Percentiles rank a stretch among this genome's conserved stretches.
Conservation (phyloP, 306 rosid genomes). For the Senna siamea region DNA sequence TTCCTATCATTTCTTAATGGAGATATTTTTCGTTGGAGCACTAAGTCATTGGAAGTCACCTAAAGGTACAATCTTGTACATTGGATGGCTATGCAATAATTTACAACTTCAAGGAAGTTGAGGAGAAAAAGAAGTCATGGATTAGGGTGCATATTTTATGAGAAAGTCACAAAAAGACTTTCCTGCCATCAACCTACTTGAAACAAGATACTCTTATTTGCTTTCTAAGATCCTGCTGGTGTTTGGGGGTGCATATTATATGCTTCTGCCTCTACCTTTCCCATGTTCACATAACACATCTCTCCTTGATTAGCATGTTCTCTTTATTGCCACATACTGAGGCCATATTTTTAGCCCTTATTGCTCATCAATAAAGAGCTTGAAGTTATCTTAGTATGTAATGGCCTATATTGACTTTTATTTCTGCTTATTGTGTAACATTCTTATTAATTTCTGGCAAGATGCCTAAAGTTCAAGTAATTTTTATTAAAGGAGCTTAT, state of each 20-base stretch:
- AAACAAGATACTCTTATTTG: neutral
- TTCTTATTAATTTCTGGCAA: no score
- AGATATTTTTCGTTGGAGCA: neutral
- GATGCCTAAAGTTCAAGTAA: no score
- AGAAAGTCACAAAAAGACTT: no score
- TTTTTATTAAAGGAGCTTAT: neutral
- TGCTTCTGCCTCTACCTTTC: neutral
- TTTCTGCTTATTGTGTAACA: no score
- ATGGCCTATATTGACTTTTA: neutral
- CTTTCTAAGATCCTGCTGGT: neutral
- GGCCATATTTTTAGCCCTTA: neutral
- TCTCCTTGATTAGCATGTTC: slow-evolving; percentile 3
- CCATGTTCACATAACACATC: neutral
- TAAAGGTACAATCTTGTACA: no score
- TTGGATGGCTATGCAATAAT: no score
- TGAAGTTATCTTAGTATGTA: neutral
- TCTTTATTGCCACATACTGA: slow-evolving; percentile 1
- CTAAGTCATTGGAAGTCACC: neutral
- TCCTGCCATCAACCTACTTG: no score
- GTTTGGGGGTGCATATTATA: neutral
- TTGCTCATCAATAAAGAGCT: neutral
- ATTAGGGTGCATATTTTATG: no score
- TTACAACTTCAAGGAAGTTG: no score
- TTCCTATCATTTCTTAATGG: neutral
- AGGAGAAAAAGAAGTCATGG: no score